Evolutionary conservation across 164 flowering plant species (phyloP), one percentile per base, ranked within the genome.

Genomic region (Liquidambar formosana): DNA sequence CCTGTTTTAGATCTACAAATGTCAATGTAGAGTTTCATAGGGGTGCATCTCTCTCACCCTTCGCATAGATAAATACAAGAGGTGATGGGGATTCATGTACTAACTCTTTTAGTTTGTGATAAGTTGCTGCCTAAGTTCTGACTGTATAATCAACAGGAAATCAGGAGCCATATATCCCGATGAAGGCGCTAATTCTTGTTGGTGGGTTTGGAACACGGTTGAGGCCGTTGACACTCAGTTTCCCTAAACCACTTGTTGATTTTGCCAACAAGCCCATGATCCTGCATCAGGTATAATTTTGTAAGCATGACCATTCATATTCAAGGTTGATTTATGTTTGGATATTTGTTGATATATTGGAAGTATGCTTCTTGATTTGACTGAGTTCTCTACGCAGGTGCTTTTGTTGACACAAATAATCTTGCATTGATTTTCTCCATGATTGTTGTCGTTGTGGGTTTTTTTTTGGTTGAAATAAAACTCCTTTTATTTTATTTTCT

Each of bases 201-300:
- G 99, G 99, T 77, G 99, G 99, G 5, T 93, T 91, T 73, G 96
- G 99, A 53, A 95, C 97, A 15, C 83, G 99, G 73, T 77, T 95
- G 90, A 86, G 97, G 88, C 99, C 99, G n/a, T 76, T 95, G 88
- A 93, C 99, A 1, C 91, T 95, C 23, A 95, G 97, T 76, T 81
- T 95, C 70, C 99, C 99, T 16, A 95, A 95, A 82, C 99, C 99
- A 5, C 89, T 95, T 57, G 99, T 95, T 74, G 99, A 95, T 41
- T 95, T 95, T 80, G 99, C 94, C 66, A 95, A 95, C 82, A 95
- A 95, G 71, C 99, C 99, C 65, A 95, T 95, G 97, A 95, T 95
- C 76, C 81, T 95, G 73, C 97, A 95, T 77, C 99, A 93, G 99
- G 99, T 94, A 76, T 66, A 14, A 19, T 25, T 72, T 19, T 59